These are phyloP conservation scores for Lichtheimia corymbifera DNA, from an alignment of 371 early-diverging fungal species.

Conservation along the genomic window DNA sequence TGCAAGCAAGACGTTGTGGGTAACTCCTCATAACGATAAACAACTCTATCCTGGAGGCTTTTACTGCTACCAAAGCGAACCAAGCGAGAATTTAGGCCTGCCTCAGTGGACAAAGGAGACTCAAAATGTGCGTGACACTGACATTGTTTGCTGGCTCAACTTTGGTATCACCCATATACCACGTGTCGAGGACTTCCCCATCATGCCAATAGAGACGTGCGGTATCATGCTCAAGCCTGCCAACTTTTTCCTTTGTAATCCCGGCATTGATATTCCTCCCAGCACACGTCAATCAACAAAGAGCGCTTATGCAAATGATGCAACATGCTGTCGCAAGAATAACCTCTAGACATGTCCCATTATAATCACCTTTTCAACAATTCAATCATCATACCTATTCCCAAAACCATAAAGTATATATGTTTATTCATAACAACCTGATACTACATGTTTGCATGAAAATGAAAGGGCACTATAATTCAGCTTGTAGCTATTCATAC, in stretches of 20 bases:
- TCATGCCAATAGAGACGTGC: slow-evolving; percentile 53
- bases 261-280: slow-evolving; percentile 13
- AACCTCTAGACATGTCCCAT: neutral
- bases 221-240: slow-evolving; percentile 44
- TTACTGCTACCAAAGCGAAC: slow-evolving; percentile 40
- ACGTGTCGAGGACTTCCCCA: slow-evolving; percentile 51
- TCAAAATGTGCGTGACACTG: slow-evolving; percentile 30
- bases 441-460: too few relatives aligned
- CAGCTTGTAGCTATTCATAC: too few relatives aligned
- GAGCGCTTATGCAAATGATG: slow-evolving; percentile 10
- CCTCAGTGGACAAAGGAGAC: slow-evolving; percentile 35
- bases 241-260: slow-evolving; percentile 13
- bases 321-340: neutral
- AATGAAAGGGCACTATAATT: too few relatives aligned
- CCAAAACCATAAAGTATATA: too few relatives aligned
- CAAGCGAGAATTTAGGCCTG: slow-evolving; percentile 24
- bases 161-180: slow-evolving; percentile 50
- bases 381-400: too few relatives aligned
- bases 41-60: slow-evolving; percentile 47
- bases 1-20: slow-evolving; percentile 47
- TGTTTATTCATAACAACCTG: too few relatives aligned
- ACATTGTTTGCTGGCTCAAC: slow-evolving; percentile 48
- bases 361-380: too few relatives aligned
- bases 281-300: slow-evolving; percentile 3
- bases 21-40: slow-evolving; percentile 43